These are phyloP conservation scores for Aspergillus transmontanensis DNA, from an alignment of 2,329 filamentous ascomycete genomes.

Conservation along the genomic window DNA sequence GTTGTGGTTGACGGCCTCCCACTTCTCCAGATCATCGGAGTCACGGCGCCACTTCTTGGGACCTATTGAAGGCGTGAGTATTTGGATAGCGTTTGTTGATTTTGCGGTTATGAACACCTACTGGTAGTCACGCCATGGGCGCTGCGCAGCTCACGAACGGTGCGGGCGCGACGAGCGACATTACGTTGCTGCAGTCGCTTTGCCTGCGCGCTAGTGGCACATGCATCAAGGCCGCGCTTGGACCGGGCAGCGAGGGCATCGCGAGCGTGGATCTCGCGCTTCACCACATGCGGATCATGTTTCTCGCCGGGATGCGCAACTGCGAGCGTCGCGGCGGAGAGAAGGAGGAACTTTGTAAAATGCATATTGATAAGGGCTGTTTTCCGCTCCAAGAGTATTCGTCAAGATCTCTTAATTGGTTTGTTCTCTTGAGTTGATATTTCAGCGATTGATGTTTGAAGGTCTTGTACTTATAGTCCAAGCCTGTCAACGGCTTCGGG, in stretches of 20 bases:
- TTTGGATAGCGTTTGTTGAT: neutral
- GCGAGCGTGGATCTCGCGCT: slow-evolving; percentile 32
- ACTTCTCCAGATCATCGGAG: slow-evolving; percentile 40
- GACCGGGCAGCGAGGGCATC: slow-evolving; percentile 28
- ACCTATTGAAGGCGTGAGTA: slow-evolving; percentile 9
- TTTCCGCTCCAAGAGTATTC: neutral
- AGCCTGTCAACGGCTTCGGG: neutral
- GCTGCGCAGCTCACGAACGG: slow-evolving; percentile 29
- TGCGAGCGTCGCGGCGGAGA: slow-evolving; percentile 32
- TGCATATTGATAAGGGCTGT: slow-evolving; percentile 20
- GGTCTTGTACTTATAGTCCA: slow-evolving; percentile 3
- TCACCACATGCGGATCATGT: slow-evolving; percentile 30
- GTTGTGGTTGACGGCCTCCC: slow-evolving; percentile 43
- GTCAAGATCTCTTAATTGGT: neutral
- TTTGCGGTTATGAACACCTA: slow-evolving; percentile 9
- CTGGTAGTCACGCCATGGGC: slow-evolving; percentile 29
- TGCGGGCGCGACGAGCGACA: slow-evolving; percentile 30
- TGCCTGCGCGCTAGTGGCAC: slow-evolving; percentile 25
- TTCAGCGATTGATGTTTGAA: neutral
- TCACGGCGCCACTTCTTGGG: slow-evolving; percentile 37
- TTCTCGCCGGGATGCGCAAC: slow-evolving; percentile 37
- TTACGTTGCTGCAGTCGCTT: slow-evolving; percentile 30
- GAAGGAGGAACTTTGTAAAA: slow-evolving; percentile 32
- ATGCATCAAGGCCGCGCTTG: slow-evolving; percentile 28
- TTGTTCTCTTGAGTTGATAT: slow-evolving; percentile 4